phyloP scores from a whole-genome alignment of 371 early-diverging fungal species.

The Mucor circinelloides region DNA sequence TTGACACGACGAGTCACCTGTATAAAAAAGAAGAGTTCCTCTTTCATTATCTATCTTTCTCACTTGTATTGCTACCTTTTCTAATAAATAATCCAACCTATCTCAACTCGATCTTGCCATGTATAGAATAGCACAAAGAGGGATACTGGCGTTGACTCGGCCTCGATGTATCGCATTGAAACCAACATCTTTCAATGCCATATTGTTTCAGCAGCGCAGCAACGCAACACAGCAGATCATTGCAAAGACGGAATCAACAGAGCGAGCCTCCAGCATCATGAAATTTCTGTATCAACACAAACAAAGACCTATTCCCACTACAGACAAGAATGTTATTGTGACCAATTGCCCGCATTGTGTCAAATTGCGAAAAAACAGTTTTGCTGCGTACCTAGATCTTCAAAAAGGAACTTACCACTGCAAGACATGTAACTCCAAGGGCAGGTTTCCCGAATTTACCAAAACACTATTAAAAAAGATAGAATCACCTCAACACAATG shows the following conservation, averaged over 20 bases:
- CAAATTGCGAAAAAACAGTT: slow-evolving; percentile 36
- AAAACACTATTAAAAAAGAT: slow-evolving; percentile 1
- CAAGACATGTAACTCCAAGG: slow-evolving; percentile 26
- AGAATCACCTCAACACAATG: background rate
- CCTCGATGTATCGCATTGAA: background rate
- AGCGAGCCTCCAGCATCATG: slow-evolving; percentile 29
- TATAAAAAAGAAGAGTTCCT: background rate
- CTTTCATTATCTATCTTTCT: background rate
- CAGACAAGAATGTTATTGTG: slow-evolving; percentile 24
- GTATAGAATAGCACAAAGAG: background rate
- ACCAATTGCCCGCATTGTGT: slow-evolving; percentile 55
- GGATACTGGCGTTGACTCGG: background rate
- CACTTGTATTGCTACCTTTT: background rate
- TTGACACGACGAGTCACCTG: background rate
- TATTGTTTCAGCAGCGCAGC: background rate
- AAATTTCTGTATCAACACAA: slow-evolving; percentile 37
- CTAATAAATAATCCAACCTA: background rate
- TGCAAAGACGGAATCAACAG: slow-evolving; percentile 1
- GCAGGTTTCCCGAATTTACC: slow-evolving; percentile 30
- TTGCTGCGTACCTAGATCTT: slow-evolving; percentile 39
- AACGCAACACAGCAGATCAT: background rate
- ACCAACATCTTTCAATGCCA: background rate
- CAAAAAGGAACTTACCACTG: slow-evolving; percentile 45
- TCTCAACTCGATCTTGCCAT: background rate
- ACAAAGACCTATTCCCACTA: slow-evolving; percentile 41